These are phyloP conservation scores for Neocallimastix lanati DNA, from an alignment of 192 early-diverging fungal species.

Conservation along the genomic window DNA sequence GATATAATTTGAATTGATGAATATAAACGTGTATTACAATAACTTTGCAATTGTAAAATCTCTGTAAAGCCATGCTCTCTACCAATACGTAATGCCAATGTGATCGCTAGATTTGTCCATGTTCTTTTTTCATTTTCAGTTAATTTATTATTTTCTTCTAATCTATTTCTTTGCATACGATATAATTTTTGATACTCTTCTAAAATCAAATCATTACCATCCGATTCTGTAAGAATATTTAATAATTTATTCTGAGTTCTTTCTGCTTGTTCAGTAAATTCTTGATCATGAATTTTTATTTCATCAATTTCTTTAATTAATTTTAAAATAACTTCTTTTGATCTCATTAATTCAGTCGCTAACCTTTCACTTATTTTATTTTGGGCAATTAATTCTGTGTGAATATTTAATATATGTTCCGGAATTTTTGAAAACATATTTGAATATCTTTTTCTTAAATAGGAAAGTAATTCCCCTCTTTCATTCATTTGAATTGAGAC, in stretches of 20 bases:
- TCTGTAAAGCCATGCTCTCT: slow-evolving; percentile 30
- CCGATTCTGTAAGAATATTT: slow-evolving; percentile 23
- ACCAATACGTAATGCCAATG: slow-evolving; percentile 29
- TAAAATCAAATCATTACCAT: slow-evolving; percentile 32
- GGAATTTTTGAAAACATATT: slow-evolving; percentile 41
- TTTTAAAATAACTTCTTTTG: slow-evolving; percentile 21
- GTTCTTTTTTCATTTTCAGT: slow-evolving; percentile 32
- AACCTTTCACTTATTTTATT: slow-evolving; percentile 27
- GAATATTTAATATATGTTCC: slow-evolving; percentile 25
- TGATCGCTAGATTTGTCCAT: slow-evolving; percentile 38
- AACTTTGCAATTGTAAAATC: slow-evolving; percentile 23
- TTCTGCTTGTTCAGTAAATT: slow-evolving; percentile 26
- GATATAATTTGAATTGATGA: slow-evolving; percentile 25
- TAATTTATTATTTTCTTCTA: slow-evolving; percentile 24
- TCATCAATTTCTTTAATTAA: slow-evolving; percentile 23
- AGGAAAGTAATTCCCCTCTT: slow-evolving; percentile 32
- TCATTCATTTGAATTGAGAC: slow-evolving; percentile 41
- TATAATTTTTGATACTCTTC: slow-evolving; percentile 40
- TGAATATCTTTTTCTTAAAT: slow-evolving; percentile 30
- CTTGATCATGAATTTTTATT: slow-evolving; percentile 27
- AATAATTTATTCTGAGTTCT: slow-evolving; percentile 31
- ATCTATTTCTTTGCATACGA: slow-evolving; percentile 28
- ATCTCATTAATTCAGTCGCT: slow-evolving; percentile 24
- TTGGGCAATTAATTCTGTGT: slow-evolving; percentile 34
- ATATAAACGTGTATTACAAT: slow-evolving; percentile 22